phyloP scores from a whole-genome alignment of 306 rosid species.

The Prunus fruticosa region DNA sequence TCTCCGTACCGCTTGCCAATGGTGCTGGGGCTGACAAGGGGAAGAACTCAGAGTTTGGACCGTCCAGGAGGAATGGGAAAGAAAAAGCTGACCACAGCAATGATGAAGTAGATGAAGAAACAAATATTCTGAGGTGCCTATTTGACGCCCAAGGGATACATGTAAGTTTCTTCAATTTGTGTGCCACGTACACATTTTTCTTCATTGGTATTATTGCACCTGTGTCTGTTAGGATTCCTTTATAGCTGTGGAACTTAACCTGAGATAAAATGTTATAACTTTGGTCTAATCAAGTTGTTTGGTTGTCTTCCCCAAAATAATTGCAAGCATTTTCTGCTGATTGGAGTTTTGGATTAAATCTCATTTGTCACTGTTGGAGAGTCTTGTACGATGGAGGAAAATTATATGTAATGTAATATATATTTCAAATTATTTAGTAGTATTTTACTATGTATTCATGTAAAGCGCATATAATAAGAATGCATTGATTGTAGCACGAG shows the following conservation, averaged over 20 bases:
- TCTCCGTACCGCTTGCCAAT: conserved; percentile 26
- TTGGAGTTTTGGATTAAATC: background rate
- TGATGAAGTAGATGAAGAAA: conserved; percentile 62
- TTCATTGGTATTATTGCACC: background rate
- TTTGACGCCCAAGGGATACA: conserved; percentile 86
- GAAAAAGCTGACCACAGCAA: conserved; percentile 50
- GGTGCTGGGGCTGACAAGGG: conserved; percentile 33
- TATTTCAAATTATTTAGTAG: no score
- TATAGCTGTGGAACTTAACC: background rate
- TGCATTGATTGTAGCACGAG: background rate
- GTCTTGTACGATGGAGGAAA: background rate
- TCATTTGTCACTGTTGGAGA: background rate
- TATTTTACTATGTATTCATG: background rate
- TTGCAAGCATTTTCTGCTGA: background rate
- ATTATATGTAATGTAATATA: no score
- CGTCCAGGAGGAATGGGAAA: conserved; percentile 51
- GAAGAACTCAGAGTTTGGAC: conserved; percentile 28
- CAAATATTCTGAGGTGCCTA: conserved; percentile 70
- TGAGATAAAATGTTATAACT: background rate
- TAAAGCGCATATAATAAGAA: background rate
- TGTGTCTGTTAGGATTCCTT: background rate
- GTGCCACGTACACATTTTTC: background rate
- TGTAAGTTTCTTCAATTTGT: conserved; percentile 47
- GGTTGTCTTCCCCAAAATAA: background rate
- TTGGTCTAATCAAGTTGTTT: background rate